These are phyloP conservation scores for Aspergillus conjunctus DNA, from an alignment of 495 filamentous ascomycete species.

Conservation along the genomic window DNA sequence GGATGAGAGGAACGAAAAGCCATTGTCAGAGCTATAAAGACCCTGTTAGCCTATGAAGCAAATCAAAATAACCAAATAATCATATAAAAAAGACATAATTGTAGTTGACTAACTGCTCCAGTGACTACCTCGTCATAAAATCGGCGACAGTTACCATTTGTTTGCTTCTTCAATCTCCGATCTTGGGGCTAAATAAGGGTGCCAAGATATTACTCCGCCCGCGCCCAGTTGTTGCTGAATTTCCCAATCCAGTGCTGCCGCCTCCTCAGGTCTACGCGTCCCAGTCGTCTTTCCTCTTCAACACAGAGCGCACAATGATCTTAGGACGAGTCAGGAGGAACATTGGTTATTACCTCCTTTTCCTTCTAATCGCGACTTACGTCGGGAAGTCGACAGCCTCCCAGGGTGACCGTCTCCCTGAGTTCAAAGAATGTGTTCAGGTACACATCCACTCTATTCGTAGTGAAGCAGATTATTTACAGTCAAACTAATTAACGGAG, in stretches of 20 bases:
- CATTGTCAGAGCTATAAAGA: too few relatives aligned
- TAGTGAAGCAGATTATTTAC: constrained; percentile 1
- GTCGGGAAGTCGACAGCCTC: constrained; percentile 63
- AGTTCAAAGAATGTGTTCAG: constrained; percentile 86
- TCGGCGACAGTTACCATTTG: too few relatives aligned
- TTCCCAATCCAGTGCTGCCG: constrained; percentile 5
- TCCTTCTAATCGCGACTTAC: constrained; percentile 49
- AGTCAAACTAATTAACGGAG: constrained; percentile 17
- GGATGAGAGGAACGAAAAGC: too few relatives aligned
- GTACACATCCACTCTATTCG: constrained; percentile 46
- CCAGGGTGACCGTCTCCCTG: constrained; percentile 80
- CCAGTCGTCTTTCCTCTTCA: constrained; percentile 9
- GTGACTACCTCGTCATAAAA: too few relatives aligned
- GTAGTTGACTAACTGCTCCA: too few relatives aligned
- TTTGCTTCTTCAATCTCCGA: neutral
- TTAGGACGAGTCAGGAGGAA: constrained; percentile 27
- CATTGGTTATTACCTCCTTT: constrained; percentile 29
- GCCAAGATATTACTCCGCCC: constrained; percentile 20
- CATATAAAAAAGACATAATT: too few relatives aligned
- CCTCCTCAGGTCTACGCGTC: constrained; percentile 31
- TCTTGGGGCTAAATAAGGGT: neutral
- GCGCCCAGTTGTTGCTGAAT: constrained; percentile 3
- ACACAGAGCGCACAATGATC: constrained; percentile 36
- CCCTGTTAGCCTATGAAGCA: too few relatives aligned
- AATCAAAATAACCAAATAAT: too few relatives aligned